Conservation (phyloP, 2,329 filamentous ascomycete species). For the Neofusicoccum parvum region DNA sequence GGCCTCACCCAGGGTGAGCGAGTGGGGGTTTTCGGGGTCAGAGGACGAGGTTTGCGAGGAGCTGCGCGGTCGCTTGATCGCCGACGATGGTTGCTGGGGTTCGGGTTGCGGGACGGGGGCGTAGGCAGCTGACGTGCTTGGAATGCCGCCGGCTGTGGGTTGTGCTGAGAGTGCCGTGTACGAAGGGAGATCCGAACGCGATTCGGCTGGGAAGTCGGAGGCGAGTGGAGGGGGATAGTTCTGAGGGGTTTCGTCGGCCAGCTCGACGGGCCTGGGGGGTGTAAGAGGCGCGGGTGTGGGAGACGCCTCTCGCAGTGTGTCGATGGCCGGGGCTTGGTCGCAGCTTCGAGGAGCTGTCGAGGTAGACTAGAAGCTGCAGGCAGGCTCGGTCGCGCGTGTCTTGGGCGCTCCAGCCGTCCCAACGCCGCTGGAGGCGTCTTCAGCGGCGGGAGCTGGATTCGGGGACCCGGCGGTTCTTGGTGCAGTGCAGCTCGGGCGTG, state of each 20-base stretch:
- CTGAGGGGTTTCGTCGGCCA: slow-evolving; percentile 69
- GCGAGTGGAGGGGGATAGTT: slow-evolving; percentile 62
- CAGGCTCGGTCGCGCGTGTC: neutral
- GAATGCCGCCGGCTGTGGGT: slow-evolving; percentile 27
- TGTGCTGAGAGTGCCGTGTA: slow-evolving; percentile 40
- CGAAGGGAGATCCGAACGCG: slow-evolving; percentile 55
- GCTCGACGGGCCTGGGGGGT: slow-evolving; percentile 55
- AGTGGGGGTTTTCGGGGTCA: slow-evolving; percentile 23
- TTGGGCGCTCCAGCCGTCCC: neutral
- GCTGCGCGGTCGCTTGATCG: slow-evolving; percentile 37
- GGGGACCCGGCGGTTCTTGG: slow-evolving; percentile 1
- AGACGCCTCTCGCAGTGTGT: slow-evolving; percentile 9
- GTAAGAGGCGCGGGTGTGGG: slow-evolving; percentile 31
- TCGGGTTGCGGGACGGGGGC: slow-evolving; percentile 25
- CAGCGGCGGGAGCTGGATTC: slow-evolving; percentile 7
- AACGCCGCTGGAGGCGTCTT: neutral
- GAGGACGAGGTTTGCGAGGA: slow-evolving; percentile 33
- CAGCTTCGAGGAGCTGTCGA: neutral
- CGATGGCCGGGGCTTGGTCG: neutral
- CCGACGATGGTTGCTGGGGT: slow-evolving; percentile 21
- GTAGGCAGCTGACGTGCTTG: slow-evolving; percentile 25
- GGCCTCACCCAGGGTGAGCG: slow-evolving; percentile 32
- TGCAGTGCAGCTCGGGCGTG: neutral
- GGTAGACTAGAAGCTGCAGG: slow-evolving; percentile 5
- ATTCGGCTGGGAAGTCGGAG: slow-evolving; percentile 67